These are phyloP conservation scores for Rutstroemia sp. DNA, from an alignment of 2,329 filamentous ascomycete genomes.

Conservation along the genomic window DNA sequence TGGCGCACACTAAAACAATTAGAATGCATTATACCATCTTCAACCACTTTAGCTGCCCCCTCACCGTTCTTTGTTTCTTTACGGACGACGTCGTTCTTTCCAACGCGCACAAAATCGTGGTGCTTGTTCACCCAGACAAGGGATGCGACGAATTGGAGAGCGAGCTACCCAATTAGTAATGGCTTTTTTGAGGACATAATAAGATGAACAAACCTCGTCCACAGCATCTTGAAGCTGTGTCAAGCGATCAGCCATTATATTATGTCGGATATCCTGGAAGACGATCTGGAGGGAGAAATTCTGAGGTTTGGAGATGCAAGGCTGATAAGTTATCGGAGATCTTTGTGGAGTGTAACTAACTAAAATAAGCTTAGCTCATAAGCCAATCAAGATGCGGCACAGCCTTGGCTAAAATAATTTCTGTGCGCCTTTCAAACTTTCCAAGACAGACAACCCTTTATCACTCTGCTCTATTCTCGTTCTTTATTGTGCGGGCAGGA, in stretches of 20 bases:
- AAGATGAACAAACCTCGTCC: conserved; percentile 54
- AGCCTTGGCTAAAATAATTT: neutral
- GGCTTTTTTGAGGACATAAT: neutral
- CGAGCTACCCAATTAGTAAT: conserved; percentile 40
- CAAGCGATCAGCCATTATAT: conserved; percentile 61
- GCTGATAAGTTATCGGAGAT: conserved; percentile 5
- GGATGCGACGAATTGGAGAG: conserved; percentile 60
- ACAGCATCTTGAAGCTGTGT: conserved; percentile 82
- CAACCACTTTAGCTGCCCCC: conserved; percentile 14
- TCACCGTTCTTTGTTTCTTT: conserved; percentile 40
- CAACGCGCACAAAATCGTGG: conserved; percentile 57
- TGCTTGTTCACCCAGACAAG: conserved; percentile 60
- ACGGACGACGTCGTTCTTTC: conserved; percentile 50
- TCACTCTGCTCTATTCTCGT: no score
- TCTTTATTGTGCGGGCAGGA: no score
- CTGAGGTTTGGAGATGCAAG: conserved; percentile 1
- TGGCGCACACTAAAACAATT: neutral
- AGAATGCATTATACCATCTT: conserved; percentile 12
- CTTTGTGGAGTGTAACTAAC: neutral
- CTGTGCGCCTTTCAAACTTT: neutral
- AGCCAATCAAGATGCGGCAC: conserved; percentile 9
- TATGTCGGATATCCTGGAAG: neutral
- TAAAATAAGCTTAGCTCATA: neutral
- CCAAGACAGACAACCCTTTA: no score
- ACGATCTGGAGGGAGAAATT: neutral